Conservation (phyloP, 1,284 basidiomycete species). For the Paramarasmius palmivorus region DNA sequence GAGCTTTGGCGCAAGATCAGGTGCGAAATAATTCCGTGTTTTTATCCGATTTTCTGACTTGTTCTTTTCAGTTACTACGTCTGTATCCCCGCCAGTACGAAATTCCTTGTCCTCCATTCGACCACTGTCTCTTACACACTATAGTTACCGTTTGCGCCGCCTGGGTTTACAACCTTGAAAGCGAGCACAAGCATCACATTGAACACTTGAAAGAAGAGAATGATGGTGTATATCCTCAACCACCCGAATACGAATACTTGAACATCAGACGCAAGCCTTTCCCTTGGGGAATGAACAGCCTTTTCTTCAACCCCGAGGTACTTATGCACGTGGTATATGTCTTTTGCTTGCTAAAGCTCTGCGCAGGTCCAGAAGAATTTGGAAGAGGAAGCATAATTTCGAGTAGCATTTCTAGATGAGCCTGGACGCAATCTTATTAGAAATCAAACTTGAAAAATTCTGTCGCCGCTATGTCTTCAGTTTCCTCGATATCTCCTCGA, state of each 20-base stretch:
- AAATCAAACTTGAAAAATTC: too few species aligned
- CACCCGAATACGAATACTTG: conserved; percentile 74
- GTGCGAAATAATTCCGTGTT: conserved; percentile 37
- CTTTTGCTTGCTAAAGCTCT: conserved; percentile 4
- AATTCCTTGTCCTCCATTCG: conserved; percentile 1
- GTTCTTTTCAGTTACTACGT: conserved; percentile 61
- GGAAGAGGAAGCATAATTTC: conserved; percentile 34
- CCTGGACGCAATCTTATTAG: too few species aligned
- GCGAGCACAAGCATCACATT: conserved; percentile 71
- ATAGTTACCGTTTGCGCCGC: conserved; percentile 63
- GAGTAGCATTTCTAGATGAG: conserved; percentile 2
- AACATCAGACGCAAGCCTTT: conserved; percentile 76
- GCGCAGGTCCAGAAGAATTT: conserved; percentile 65
- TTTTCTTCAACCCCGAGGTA: conserved; percentile 81
- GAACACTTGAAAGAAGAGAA: conserved; percentile 77
- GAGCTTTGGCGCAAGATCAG: conserved; percentile 87
- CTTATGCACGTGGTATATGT: not conserved
- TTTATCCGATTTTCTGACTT: conserved; percentile 3
- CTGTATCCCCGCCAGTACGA: conserved; percentile 72
- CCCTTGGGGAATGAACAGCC: conserved; percentile 80
- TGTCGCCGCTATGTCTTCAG: too few species aligned
- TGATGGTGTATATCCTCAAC: conserved; percentile 70
- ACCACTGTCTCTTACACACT: conserved; percentile 8
- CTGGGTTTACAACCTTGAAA: conserved; percentile 78
- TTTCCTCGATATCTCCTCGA: too few species aligned